Evolutionary conservation across 179 eudicot species (phyloP), one percentile per base, ranked within the genome.

Genomic region (Silene vulgaris): DNA sequence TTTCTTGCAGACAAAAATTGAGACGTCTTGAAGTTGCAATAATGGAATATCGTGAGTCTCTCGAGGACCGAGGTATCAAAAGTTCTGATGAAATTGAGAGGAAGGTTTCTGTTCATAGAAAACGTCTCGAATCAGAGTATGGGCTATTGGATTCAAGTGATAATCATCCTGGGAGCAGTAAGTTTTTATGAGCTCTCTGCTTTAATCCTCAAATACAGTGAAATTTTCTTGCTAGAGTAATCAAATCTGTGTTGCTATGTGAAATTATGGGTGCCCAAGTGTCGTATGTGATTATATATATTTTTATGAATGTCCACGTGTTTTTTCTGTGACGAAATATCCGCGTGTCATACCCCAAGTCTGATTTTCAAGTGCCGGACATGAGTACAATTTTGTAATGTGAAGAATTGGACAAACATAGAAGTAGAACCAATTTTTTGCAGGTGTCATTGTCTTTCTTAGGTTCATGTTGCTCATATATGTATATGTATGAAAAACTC

Each of bases 1-100:
- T 56, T 73, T 73, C n/a, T 73, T 50, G 73, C 74, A 94, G 98
- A 68, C 98, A 92, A 88, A 92, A 92, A 72, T 74, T 95, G 84
- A 90, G 99, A 77, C 89, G 88, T 32, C 81, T 95, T 69, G 99
- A 95, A 83, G 99, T 92, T 82, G 95, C 91, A 28, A 69, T 92
- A 85, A 95, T 95, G 76, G 97, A 92, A 86, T 92, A 92, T 74
- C 97, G 93, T 67, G 99, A 92, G 85, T 83, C 88, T 65, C 89
- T 95, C 67, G 99, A 95, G 82, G 97, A 95, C 59, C 76, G 83
- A 37, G 96, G 96, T 63, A 52, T 90, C 35, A 90, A 82, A 76
- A 92, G 82, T 82, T 40, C 76, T 3, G 97, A 88, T 69, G 99
- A 95, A 82, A 86, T 92, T 56, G 99, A 95, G 79, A 83, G 75